Evolutionary conservation across 345 rosid species (phyloP), one percentile per base, ranked within the genome.

Genomic region (Sapria himalayana): DNA sequence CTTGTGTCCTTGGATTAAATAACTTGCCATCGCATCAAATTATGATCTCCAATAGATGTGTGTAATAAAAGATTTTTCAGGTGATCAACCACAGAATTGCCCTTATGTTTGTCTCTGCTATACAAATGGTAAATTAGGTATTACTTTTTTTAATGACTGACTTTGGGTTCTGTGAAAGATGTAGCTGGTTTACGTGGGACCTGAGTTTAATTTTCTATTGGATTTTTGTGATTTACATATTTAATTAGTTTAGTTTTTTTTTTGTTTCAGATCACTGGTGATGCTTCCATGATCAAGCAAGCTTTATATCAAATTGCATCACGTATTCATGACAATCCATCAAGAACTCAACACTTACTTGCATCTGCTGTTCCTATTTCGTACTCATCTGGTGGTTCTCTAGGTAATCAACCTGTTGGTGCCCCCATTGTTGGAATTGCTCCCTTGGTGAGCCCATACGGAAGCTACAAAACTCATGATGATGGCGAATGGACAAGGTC

Each of bases 241-340:
- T 33, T 29, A 15, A 35, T 16, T 15, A 3, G 15, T 25, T 17
- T 33, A 6, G 13, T 23, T 49, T 29, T 46, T 34, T 29, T 25
- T 39, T 24, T 47, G 37, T 33, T 18, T 59, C 59, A 89, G 99
- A 59, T 91, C 51, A 63, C 85, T 39, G 95, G 99, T 35, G 95
- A 91, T 57, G 57, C 73, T 52, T 60, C 60, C 31, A 56, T 80
- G 47, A 86, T 91, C 52, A 84, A 73, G 46, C 79, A 74, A 70
- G 93, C 95, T 48, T 51, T 84, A 41, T 63, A 46, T 46, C 79
- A 77, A 61, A 80, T 80, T 62, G 92, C 93, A 16, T 45, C 73
- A 36, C 85, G 86, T 21, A 76, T 91, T 50, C 99, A 72, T 43
- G 85, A 75, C 9, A 91, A 91, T 63, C 99, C 95, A 21, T 84